Evolutionary conservation across 73 alveolate genomes (phyloP), one percentile per base, ranked within the genome.

Genomic region (Paramecium bursaria): DNA sequence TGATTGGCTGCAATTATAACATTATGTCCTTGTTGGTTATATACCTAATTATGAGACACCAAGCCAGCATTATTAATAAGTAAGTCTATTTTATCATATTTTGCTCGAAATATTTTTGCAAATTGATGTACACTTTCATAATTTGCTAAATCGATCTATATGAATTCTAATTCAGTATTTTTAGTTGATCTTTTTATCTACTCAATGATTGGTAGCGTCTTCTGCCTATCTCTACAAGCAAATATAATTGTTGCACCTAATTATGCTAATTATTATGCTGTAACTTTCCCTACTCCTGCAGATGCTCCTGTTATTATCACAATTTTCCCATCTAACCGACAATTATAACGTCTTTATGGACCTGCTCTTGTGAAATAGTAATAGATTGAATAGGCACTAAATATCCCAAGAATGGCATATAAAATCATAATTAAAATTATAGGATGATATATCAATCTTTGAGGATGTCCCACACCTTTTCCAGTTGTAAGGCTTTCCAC

Each of bases 31-130:
- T 75, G 21, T 61, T 75, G 48, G 31, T 53, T 75, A 5, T 33
- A 9, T 19, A 35, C 50, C 30, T 75, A 50, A 50, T 75, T 29
- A 1, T 49, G 52, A 4, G 77, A 75, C 73, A 75, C 35, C 2
- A 75, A 6, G 4, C 88, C 88, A 33, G 88, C 88, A 50, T 75
- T 75, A 10, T 75, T 75, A 25, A 75, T 75, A 2, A 75, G 49
- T 10, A 75, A 21, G 13, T 55, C 74, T 0, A 75, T 75, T 23
- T 75, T 39, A 5, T 75, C 27, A n/a, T n/a, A n/a, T n/a, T n/a
- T n/a, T n/a, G n/a, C n/a, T n/a, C n/a, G n/a, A n/a, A n/a, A n/a
- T n/a, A n/a, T n/a, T n/a, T n/a, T n/a, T n/a, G n/a, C n/a, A 21
- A 53, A 53, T n/a, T 53, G 30, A 53, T 53, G 25, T 3, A 53